Base-by-base conservation (phyloP, 2,329 filamentous ascomycete genomes). In the Nigrospora sphaerica region DNA sequence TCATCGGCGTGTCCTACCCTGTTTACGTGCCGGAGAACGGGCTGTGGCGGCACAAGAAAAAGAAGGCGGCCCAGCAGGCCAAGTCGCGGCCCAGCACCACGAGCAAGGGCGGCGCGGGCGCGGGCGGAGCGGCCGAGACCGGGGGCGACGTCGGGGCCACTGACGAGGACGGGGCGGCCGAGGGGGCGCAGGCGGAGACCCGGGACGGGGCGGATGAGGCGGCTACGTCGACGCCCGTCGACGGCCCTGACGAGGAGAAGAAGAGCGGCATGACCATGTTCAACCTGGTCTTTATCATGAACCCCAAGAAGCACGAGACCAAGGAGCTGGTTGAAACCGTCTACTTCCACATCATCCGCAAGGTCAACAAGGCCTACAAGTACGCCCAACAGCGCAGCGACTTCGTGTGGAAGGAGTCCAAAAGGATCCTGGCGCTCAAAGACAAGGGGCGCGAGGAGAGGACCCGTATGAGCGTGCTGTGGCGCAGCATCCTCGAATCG, bases 401-500 rank as follows among this genome's bases (percentile, higher is more conserved):
- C 55, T 97, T 96, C 62, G 86, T 98, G 5, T 93, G 88, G 82
- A 86, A 85, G 58, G 89, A 98, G 62, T 88, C 88, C 3, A 90
- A 93, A 63, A 80, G 80, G 48, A 92, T 97, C 41, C 71, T 93
- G 31, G 73, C 80, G 32, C 73, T 93, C 56, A 95, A 93, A 62
- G 86, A 95, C 52, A 88, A 88, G 58, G 88, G 83, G 2, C 81
- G 85, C 48, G 88, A 64, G 59, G 60, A 64, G 47, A 72, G 77
- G 47, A 75, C 73, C n/a, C 78, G 76, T 35, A 81, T 88, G 72
- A 80, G 73, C 48, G 67, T 70, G 17, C 66, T 89, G 11, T 91
- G 86, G 86, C 79, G 74, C 44, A 79, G 85, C 50, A 85, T 90
- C 18, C 63, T 88, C 10, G 74, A 80, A 18, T 78, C 74, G 18